phyloP scores from a whole-genome alignment of 2,329 filamentous ascomycete genomes.

The Berkeleyomyces basicola region DNA sequence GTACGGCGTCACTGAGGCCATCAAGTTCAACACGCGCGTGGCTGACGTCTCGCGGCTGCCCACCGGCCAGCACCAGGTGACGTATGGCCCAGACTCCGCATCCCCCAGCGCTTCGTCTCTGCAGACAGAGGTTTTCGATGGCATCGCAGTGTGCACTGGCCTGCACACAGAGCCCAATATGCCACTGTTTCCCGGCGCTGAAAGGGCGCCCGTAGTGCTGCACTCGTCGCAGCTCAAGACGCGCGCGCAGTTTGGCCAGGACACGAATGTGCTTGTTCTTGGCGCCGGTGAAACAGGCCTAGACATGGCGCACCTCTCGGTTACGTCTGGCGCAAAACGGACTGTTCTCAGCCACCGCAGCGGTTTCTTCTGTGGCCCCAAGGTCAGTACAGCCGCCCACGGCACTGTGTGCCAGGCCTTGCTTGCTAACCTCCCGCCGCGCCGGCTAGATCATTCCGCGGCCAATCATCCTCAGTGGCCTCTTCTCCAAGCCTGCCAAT shows the following conservation, averaged over 20 bases:
- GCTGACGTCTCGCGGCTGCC: not conserved
- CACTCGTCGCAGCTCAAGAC: conserved; percentile 29
- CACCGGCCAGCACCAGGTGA: not conserved
- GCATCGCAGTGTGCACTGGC: conserved; percentile 29
- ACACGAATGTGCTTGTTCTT: conserved; percentile 26
- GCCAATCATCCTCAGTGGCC: conserved; percentile 4
- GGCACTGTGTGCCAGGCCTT: no score
- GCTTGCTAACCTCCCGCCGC: not conserved
- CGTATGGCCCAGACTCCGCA: conserved; percentile 13
- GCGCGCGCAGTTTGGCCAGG: conserved; percentile 25
- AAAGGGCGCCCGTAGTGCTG: conserved; percentile 19
- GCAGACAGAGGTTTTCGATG: conserved; percentile 23
- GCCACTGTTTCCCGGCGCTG: conserved; percentile 24
- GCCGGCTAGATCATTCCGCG: not conserved
- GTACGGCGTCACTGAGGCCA: conserved; percentile 24
- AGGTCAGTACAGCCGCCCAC: conserved; percentile 18
- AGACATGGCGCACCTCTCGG: conserved; percentile 28
- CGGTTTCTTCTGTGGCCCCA: conserved; percentile 30
- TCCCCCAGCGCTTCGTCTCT: not conserved
- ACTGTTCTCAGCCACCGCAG: conserved; percentile 30
- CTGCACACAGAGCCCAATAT: conserved; percentile 27
- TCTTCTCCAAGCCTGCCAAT: not conserved
- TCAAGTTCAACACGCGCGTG: conserved; percentile 20
- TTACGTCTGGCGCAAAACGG: conserved; percentile 26
- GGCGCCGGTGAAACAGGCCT: conserved; percentile 31